phyloP scores from a whole-genome alignment of 495 filamentous ascomycete species.

The Astrothelium macrocarpum region DNA sequence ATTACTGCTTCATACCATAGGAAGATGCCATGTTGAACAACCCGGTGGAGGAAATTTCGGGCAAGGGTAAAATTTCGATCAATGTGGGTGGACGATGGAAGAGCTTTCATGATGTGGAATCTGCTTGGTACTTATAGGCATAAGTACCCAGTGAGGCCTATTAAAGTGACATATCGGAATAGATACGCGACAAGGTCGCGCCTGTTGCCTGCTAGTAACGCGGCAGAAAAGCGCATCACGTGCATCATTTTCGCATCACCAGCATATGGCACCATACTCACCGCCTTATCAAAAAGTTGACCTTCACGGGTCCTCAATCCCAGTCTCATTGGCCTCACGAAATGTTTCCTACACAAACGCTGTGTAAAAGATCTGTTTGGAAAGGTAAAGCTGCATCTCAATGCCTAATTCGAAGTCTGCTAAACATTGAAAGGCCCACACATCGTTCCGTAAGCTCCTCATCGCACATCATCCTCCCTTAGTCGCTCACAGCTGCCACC shows the following conservation, averaged over 20 bases:
- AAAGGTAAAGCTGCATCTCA: constrained; percentile 44
- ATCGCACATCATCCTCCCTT: background rate
- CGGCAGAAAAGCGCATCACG: background rate
- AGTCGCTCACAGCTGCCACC: constrained; percentile 9
- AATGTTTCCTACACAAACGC: constrained; percentile 54
- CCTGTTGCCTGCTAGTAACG: background rate
- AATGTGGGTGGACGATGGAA: background rate
- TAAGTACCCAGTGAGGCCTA: background rate
- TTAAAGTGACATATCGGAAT: background rate
- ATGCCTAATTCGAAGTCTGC: constrained; percentile 9
- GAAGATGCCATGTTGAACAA: background rate
- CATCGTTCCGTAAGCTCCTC: constrained; percentile 57
- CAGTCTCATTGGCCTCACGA: constrained; percentile 4
- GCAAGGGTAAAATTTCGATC: background rate
- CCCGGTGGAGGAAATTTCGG: background rate
- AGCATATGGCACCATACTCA: too few species aligned
- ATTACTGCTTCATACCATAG: background rate
- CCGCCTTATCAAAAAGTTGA: background rate
- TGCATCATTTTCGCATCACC: background rate
- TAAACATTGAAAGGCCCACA: constrained; percentile 45
- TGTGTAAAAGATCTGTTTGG: constrained; percentile 62
- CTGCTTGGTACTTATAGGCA: too few species aligned
- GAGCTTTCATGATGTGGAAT: background rate
- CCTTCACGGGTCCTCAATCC: background rate
- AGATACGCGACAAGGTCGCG: background rate